Base-by-base conservation (phyloP, 2,329 filamentous ascomycete genomes). In the Blastomyces gilchristii region DNA sequence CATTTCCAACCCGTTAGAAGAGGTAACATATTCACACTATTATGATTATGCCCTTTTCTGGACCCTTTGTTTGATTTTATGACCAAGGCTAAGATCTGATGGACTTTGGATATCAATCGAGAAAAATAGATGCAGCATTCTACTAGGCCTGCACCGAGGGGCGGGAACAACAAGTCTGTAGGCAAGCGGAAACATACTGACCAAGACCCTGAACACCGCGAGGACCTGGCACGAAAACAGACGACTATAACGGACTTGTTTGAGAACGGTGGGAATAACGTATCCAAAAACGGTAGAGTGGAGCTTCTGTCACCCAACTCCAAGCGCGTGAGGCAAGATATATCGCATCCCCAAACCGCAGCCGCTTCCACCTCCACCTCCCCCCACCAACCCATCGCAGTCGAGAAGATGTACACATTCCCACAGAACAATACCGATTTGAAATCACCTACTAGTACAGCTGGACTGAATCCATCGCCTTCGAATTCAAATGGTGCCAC, bases 361-460 rank as follows among this genome's bases (percentile, higher is more conserved):
- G 28, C 18, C 53, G 45, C 25, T 16, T 25, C 54, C 37, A 22
- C 58, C 14, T 25, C 62, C 43, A 14, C 52, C n/a, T n/a, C 62
- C 37, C n/a, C 50, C 45, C 47, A 58, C 14, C 45, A 45, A n/a
- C 49, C 49, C 14, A 68, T 73, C 68, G 63, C 70, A 71, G 72
- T 72, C 57, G 76, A 78, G 65, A 80, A 78, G 66, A 85, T 84
- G 82, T 83, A 84, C 69, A 79, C 74, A 64, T 83, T 83, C 71
- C 49, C 49, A 3, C 72, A 75, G 62, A 76, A 70, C 6, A 41
- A 54, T 63, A 75, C 69, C 68, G 72, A 72, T 52, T 64, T 74
- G 50, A 74, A 75, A 57, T 72, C 74, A 34, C 11, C 43, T n/a
- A 73, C 74, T 59, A 70, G 70, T 18, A 67, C 75, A 61, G 80